Evolutionary conservation across 371 early-diverging fungal species (phyloP), one percentile per base, ranked within the genome.

Genomic region (Sporodiniella umbellata): DNA sequence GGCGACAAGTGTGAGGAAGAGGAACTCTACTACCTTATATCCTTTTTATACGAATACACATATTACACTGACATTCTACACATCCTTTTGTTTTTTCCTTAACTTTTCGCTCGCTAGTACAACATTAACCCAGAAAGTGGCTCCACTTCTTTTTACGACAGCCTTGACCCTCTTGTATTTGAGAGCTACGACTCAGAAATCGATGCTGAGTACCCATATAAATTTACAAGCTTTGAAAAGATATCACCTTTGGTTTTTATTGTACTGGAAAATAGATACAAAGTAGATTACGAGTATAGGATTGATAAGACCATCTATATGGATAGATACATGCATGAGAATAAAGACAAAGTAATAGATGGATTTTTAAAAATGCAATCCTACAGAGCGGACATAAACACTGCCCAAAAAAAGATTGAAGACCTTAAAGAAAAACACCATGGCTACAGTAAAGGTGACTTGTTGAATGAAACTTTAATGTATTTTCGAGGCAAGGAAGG

Each of bases 151-250:
- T 68, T 75, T 33, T 63, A 75, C 23, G 67, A 50, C 12, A 71
- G 72, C 23, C 58, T 75, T 5, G 70, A 66, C 25, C 76, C 76
- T 3, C 48, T 71, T 4, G 59, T 75, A 0, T 75, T 58, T 40
- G 70, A 69, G 45, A 48, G 47, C 1, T 51, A 61, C 5, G 22
- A 45, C 10, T 48, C 48, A 1, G 54, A 52, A 14, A 22, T 42
- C 10, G 33, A 48, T 3, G 8, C 19, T 11, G 52, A 53, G 6
- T 25, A 14, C 4, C 28, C 33, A 1, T 62, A 44, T 47, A 62
- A 62, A 33, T 31, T 70, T 1, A 72, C 72, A 3, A 68, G 70
- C 0, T 75, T 75, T 25, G 56, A 58, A 12, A 45, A 53, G 22
- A 53, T 62, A 0, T 72, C 76, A 19, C 76, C 72, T 8, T 62